Evolutionary conservation across 345 rosid genomes (phyloP), one percentile per base, ranked within the genome.

Genomic region (Nephelium lappaceum): DNA sequence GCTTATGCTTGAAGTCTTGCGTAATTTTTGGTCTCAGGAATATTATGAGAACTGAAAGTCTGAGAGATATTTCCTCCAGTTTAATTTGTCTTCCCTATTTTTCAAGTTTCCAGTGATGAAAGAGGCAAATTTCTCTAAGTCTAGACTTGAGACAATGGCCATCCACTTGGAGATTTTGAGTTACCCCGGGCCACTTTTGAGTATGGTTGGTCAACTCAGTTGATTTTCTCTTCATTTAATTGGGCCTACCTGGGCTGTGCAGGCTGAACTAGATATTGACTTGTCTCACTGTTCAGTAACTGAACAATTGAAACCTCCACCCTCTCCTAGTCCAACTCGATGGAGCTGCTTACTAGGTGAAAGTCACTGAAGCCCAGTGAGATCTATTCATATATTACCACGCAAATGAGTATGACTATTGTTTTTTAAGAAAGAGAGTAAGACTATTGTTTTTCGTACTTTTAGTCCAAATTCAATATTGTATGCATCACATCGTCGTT

Each of bases 231-330:
- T 31, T 31, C 41, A 27, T 66, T 39, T 67, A 47, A 67, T 47
- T 31, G 31, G 65, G 68, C 45, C 47, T 77, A 69, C 19, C 8
- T 60, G 69, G 67, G 69, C 55, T 76, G 53, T 38, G 23, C 31
- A 63, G 67, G 19, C 55, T 45, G 58, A 45, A 47, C 8, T 69
- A 6, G 24, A 57, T 39, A 1, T 67, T 39, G 73, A 67, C 64
- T 67, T 25, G 2, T 25, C 41, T n/a, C n/a, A n/a, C n/a, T n/a
- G n/a, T n/a, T n/a, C n/a, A n/a, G n/a, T n/a, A n/a, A n/a, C n/a
- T n/a, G n/a, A n/a, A n/a, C n/a, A n/a, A n/a, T n/a, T n/a, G 11
- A 57, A 38, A 4, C 0, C 12, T 9, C 9, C 55, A 21, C 71
- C 18, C 38, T 76, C 24, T 67, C 57, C 9, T 8, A 25, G 4